Evolutionary conservation across 441 rosid species (phyloP), one percentile per base, ranked within the genome.

Genomic region (Erodium texanum): DNA sequence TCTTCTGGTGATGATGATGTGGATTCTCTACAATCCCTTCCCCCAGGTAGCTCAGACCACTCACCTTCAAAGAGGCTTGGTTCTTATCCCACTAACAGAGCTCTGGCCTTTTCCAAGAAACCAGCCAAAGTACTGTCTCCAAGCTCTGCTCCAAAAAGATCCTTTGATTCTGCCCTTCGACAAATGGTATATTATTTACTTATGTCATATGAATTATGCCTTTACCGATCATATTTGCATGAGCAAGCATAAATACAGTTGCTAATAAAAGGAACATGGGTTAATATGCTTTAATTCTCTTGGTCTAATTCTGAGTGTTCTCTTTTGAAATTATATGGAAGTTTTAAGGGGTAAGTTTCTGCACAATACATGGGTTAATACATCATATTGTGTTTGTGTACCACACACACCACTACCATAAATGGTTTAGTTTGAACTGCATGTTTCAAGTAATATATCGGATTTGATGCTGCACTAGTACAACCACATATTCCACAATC

Each of bases 71-170:
- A 81, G 80, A 82, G 83, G 81, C 81, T 70, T 66, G 84, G 88
- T 74, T 76, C 82, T 20, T 76, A 80, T 78, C 80, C 87, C 62
- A 87, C 73, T 41, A 41, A 41, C 48, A 41, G 48, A 41, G 48
- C 48, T 9, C 14, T 41, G 36, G 78, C 83, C 65, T 74, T 88
- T 68, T 82, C 87, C 19, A 90, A 84, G 83, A 89, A 83, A 75
- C 72, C 89, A 52, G 50, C 81, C 12, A 87, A 78, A 76, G 70
- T 85, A 65, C 38, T 71, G 45, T 86, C 97, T 22, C 86, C 98
- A 62, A 81, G 85, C 75, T 86, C 96, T 66, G 96, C 96, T 73
- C 96, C 99, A 5, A 94, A 89, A 80, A 86, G 86, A 77, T 84
- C 88, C 69, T 84, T 84, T 58, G 97, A 92, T 76, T 79, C 92